These are phyloP conservation scores for Aaosphaeria pasadenensis DNA, from an alignment of 2,329 filamentous ascomycete genomes.

Conservation along the genomic window DNA sequence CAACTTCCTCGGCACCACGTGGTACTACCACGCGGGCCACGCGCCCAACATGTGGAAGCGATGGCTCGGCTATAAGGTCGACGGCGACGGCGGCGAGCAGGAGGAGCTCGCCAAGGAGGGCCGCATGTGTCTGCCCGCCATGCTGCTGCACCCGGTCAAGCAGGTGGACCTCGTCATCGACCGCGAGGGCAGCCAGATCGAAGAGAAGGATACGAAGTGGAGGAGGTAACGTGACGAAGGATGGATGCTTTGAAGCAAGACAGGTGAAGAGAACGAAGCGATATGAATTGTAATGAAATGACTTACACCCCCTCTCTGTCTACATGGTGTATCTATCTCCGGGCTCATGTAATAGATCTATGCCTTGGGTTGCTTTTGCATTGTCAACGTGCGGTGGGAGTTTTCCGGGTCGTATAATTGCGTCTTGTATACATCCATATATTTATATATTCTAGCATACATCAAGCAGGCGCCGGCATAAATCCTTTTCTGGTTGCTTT, in stretches of 20 bases:
- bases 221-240: background rate
- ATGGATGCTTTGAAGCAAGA: background rate
- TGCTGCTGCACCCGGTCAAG: conserved; percentile 52
- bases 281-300: background rate
- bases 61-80: conserved; percentile 55
- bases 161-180: conserved; percentile 49
- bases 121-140: conserved; percentile 47
- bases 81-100: conserved; percentile 47
- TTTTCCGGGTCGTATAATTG: too few relatives aligned
- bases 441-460: too few relatives aligned
- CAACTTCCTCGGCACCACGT: conserved; percentile 52
- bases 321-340: too few relatives aligned
- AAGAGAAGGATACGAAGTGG: background rate
- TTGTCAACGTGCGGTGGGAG: too few relatives aligned
- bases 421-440: too few relatives aligned
- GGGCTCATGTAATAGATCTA: too few relatives aligned
- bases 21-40: conserved; percentile 54
- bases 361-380: too few relatives aligned
- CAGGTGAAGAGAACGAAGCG: background rate
- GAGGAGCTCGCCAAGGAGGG: conserved; percentile 46
- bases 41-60: conserved; percentile 54
- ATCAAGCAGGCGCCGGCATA: too few relatives aligned
- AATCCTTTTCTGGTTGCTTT: too few relatives aligned
- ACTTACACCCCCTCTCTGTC: too few relatives aligned
- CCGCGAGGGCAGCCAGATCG: conserved; percentile 15